Percentiles rank a stretch among this genome's conserved stretches.
Conservation (phyloP, 352 stramenopile species). For the Phytophthora europaea region DNA sequence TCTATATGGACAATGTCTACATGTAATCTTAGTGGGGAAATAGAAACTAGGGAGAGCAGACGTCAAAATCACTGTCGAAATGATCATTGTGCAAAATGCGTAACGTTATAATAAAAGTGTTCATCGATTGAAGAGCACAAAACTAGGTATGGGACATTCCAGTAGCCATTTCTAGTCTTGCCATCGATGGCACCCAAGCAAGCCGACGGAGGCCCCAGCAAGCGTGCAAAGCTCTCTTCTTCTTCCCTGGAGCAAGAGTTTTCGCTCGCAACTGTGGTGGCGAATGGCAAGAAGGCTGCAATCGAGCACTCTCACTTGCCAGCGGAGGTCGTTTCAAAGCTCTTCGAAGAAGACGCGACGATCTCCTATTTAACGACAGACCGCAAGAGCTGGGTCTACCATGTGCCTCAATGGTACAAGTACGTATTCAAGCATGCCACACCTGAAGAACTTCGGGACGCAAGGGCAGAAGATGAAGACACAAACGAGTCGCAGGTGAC, state of each 20-base stretch:
- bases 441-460: constrained; percentile 16
- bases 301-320: constrained; percentile 25
- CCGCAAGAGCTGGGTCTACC: constrained; percentile 65
- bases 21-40: background rate
- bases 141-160: constrained; percentile 1
- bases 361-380: constrained; percentile 46
- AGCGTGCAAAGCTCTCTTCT: constrained; percentile 24
- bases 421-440: constrained; percentile 42
- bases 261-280: constrained; percentile 28
- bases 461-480: constrained; percentile 6
- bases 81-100: constrained; percentile 20
- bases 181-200: constrained; percentile 21
- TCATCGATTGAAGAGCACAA: constrained; percentile 1
- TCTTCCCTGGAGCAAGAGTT: constrained; percentile 30
- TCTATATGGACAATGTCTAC: constrained; percentile 7
- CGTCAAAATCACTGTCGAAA: constrained; percentile 24
- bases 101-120: no score
- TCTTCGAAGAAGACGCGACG: constrained; percentile 44
- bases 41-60: constrained; percentile 10
- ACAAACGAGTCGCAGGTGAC: background rate
- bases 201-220: constrained; percentile 5
- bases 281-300: constrained; percentile 32
- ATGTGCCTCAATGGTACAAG: constrained; percentile 66
- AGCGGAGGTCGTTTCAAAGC: constrained; percentile 12
- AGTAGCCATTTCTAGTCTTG: constrained; percentile 4